Evolutionary conservation across 768 basidiomycete species (phyloP).

Genomic region (Collybia nuda): DNA sequence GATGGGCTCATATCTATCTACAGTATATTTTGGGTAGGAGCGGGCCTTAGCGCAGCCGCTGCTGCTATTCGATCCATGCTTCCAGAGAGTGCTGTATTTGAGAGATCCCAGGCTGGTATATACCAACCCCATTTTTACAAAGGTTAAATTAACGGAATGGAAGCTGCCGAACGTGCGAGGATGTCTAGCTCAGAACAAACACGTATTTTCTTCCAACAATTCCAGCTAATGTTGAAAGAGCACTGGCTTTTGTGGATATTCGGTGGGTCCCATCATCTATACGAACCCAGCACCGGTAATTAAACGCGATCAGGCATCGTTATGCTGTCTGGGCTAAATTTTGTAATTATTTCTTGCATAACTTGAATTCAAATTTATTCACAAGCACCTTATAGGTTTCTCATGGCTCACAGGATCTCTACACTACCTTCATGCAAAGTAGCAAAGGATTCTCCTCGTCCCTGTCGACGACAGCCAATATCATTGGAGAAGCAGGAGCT

Average conservation of each 20-base stretch:
- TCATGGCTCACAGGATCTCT: conserved; percentile 38
- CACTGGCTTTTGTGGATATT: conserved; percentile 67
- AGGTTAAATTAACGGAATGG: not conserved
- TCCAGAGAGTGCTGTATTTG: conserved; percentile 61
- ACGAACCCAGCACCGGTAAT: not conserved
- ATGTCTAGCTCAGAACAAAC: conserved; percentile 37
- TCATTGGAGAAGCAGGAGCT: conserved; percentile 40
- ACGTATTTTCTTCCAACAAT: conserved; percentile 53
- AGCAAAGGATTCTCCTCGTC: conserved; percentile 49
- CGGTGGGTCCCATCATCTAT: conserved; percentile 5
- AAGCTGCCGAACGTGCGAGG: conserved; percentile 18
- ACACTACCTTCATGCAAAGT: conserved; percentile 55
- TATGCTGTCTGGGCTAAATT: no score
- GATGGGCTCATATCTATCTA: not conserved
- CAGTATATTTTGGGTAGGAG: conserved; percentile 57
- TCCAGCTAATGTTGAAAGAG: conserved; percentile 52
- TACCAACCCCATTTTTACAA: not conserved
- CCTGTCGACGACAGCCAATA: conserved; percentile 56
- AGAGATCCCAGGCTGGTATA: conserved; percentile 31
- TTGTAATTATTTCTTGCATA: no score
- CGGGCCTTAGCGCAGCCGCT: conserved; percentile 50
- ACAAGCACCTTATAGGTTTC: conserved; percentile 5
- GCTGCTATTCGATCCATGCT: conserved; percentile 51
- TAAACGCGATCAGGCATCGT: no score
- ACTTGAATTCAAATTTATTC: no score